phyloP scores from a whole-genome alignment of 2,329 filamentous ascomycete species.

The Albophoma yamanashiensis region DNA sequence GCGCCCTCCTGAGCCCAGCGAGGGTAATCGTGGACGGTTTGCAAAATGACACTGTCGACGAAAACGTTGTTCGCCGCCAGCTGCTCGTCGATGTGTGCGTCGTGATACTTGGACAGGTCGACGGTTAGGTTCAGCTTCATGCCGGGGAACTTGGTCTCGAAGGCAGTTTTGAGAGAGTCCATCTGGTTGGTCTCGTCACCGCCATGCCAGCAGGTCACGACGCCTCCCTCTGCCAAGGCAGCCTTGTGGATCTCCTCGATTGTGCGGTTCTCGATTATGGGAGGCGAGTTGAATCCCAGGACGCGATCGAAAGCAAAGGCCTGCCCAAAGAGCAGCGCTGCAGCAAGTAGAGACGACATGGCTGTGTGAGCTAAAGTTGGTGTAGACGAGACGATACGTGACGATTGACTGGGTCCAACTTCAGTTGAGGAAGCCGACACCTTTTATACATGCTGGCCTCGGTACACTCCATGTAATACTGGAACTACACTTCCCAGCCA shows the following conservation, averaged over 20 bases:
- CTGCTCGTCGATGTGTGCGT: conserved; percentile 33
- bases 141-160: conserved; percentile 35
- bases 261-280: conserved; percentile 28
- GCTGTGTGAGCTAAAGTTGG: not conserved
- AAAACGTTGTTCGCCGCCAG: conserved; percentile 25
- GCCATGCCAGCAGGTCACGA: conserved; percentile 36
- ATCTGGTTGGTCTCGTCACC: conserved; percentile 33
- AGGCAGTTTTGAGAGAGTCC: conserved; percentile 27
- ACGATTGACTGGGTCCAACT: not conserved
- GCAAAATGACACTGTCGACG: conserved; percentile 36
- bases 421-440: not conserved
- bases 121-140: conserved; percentile 42
- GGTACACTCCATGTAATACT: too few species aligned
- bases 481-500: not conserved
- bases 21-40: conserved; percentile 40
- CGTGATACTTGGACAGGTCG: conserved; percentile 45
- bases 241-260: conserved; percentile 39
- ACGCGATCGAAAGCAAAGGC: not conserved
- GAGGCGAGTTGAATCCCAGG: conserved; percentile 1
- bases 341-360: not conserved
- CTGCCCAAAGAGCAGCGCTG: not conserved
- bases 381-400: not conserved
- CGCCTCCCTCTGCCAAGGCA: conserved; percentile 33
- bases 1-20: conserved; percentile 37
- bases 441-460: not conserved